Evolutionary conservation across 768 basidiomycete genomes (phyloP).

Genomic region (Xanthoconium purpureum): DNA sequence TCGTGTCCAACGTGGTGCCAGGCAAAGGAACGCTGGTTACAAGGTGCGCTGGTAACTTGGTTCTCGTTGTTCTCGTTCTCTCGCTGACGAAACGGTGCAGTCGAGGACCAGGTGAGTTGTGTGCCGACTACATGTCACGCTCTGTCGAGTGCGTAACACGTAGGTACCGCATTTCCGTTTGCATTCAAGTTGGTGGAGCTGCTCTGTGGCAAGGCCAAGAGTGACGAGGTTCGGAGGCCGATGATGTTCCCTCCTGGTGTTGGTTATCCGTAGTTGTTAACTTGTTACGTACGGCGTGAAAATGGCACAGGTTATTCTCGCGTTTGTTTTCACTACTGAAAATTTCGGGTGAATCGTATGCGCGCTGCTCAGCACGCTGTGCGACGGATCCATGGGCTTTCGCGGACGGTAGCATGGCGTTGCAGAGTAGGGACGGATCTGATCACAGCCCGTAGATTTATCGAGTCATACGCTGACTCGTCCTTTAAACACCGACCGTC

Average conservation of each 20-base stretch:
- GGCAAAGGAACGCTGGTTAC: slow-evolving; percentile 60
- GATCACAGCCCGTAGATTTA: slow-evolving; percentile 18
- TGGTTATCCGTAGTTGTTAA: slow-evolving; percentile 35
- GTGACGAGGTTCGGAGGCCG: slow-evolving; percentile 57
- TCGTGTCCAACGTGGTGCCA: slow-evolving; percentile 45
- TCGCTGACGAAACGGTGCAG: slow-evolving; percentile 34
- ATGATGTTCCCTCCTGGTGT: slow-evolving; percentile 69
- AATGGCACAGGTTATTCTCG: slow-evolving; percentile 12
- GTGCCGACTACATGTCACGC: neutral
- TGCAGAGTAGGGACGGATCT: slow-evolving; percentile 14
- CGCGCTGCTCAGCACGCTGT: slow-evolving; percentile 24
- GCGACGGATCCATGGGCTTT: slow-evolving; percentile 25
- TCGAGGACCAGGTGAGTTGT: slow-evolving; percentile 64
- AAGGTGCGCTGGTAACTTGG: slow-evolving; percentile 44
- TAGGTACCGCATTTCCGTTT: slow-evolving; percentile 76
- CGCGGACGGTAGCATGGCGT: slow-evolving; percentile 14
- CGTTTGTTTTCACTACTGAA: slow-evolving; percentile 11
- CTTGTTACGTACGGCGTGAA: slow-evolving; percentile 18
- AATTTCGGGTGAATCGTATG: slow-evolving; percentile 19
- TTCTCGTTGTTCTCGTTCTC: neutral
- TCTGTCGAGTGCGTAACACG: neutral
- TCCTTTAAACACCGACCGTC: slow-evolving; percentile 16
- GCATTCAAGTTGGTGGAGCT: slow-evolving; percentile 73
- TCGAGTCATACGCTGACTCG: slow-evolving; percentile 25
- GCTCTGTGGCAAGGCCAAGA: slow-evolving; percentile 60